Base-by-base conservation (phyloP, 2,329 filamentous ascomycete species). In the Penicillium sp. region DNA sequence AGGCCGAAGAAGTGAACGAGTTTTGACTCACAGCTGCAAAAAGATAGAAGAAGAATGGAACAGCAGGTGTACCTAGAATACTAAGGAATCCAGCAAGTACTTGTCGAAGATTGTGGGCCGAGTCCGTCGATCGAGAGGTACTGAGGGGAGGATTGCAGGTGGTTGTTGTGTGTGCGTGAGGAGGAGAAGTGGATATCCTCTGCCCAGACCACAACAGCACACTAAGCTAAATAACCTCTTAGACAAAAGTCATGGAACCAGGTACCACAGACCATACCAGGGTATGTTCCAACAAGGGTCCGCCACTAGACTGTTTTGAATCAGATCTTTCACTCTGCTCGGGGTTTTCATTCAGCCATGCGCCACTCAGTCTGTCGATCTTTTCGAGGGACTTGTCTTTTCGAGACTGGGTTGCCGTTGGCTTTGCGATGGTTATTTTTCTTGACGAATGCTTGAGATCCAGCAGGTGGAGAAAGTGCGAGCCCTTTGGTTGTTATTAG, bases 281-380 rank as follows among this genome's bases (percentile, higher is more conserved):
- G 49, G 37, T 40, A 22, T 40, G 22, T 31, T 5, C 49, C 49
- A n/a, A 31, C 31, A 6, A 51, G 36, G 18, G 9, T 51, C 49
- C 49, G 31, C 49, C 19, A 40, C n/a, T 36, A 36, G 35, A 36
- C 19, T n/a, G 35, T 40, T 27, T 39, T 31, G 19, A 24, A 51
- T 51, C 16, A 27, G 49, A 40, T 51, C 49, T 39, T 51, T 51
- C 49, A 37, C 33, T 39, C 27, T n/a, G 22, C 35, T 16, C 35
- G 19, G 37, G 36, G 14, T 22, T 39, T 51, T 31, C 49, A 27
- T 51, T 27, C 35, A 37, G 47, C 47, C 47, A 35, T 36, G 36
- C 49, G 49, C 49, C 49, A 40, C 49, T 51, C 19, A 37, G 10
- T 51, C 35, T 27, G 36, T 22, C 36, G 49, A 51, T 51, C 49